Evolutionary conservation across 75 land plant genomes (phyloP), one percentile per base, ranked within the genome.

Genomic region (Cupressus sempervirens): DNA sequence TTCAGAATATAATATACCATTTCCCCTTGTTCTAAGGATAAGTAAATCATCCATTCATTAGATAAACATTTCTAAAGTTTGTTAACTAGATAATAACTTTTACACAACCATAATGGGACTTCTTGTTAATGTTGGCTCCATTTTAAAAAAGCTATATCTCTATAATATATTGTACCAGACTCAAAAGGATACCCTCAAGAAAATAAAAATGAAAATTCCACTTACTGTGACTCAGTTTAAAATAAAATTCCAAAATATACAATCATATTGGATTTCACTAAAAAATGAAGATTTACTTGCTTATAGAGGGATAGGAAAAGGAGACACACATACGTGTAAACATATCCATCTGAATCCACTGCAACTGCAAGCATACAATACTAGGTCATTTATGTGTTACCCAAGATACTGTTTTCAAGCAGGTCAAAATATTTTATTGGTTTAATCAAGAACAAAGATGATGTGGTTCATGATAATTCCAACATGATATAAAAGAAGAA

Each of bases 321-420:
- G 36, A 18, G 16, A 4, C 32, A 10, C 68, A 90, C 97, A 83
- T 92, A 98, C 99, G 98, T 98, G 92, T 98, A 98, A 53, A 95
- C 98, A 91, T 76, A 93, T 73, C 99, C 99, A 80, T 88, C 90
- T 16, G 95, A 91, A 88, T 98, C 99, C 86, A 93, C 94, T 72
- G 99, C 99, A 85, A 98, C 98, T 98, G 94, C 82, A 90, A 84
- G 48, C 48, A 81, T 41, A 85, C 58, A 56, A 45, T n/a, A 83
- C 20, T 18, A 53, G 45, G 12, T 43, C 84, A 82, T 54, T 11
- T 77, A 86, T 80, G 1, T 18, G 81, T 52, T 81, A 40, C 45
- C 76, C 40, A 52, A 74, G 46, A 72, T 11, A 76, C 5, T 30
- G 52, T 18, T 84, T 16, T 79, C 48, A 32, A 77, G 3, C 45